Base-by-base conservation (phyloP, 2,329 filamentous ascomycete species). In the Trichoderma sp. region DNA sequence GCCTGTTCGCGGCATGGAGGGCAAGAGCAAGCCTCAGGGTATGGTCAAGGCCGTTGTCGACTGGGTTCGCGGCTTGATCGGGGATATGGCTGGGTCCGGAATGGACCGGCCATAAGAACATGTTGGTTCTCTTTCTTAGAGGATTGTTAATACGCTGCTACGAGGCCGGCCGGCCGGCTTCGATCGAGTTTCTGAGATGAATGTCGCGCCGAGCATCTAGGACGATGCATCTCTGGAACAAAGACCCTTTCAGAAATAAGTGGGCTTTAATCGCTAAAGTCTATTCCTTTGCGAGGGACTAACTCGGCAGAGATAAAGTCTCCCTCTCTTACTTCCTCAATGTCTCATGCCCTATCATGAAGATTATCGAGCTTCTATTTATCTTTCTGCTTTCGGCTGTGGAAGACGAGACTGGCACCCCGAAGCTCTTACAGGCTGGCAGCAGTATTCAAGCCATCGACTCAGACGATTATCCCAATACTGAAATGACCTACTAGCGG, bases 11-110 rank as follows among this genome's bases (percentile, higher is more conserved):
- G 84, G 83, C 28, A 79, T 81, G 6, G 82, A 84, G 65, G 83
- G 83, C 70, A 87, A 85, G 79, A 81, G 79, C 71, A 86, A 84
- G 77, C 85, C 88, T 15, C 88, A 91, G 76, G 90, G 90, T 6
- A 88, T 92, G 86, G 85, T 90, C 68, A 92, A 92, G 79, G 86
- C 89, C 1, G 78, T 92, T 12, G 88, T 92, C 23, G 89, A 91
- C 77, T 84, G 83, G 26, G 81, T 88, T 1, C 83, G 88, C 30
- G 85, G 85, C 1, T 82, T 82, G 13, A 86, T 91, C 72, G 84
- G 84, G 23, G 82, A 86, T 71, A 78, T 86, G 6, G 79, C 71
- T 13, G 80, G 81, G 7, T 76, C 75, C 50, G 71, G 73, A 43
- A 70, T 77, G 67, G 73, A 73, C 17, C 70, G 75, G 3, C 75